Evolutionary conservation across 768 basidiomycete species (phyloP), one percentile per base, ranked within the genome.

Genomic region (Tulasnella calospora): DNA sequence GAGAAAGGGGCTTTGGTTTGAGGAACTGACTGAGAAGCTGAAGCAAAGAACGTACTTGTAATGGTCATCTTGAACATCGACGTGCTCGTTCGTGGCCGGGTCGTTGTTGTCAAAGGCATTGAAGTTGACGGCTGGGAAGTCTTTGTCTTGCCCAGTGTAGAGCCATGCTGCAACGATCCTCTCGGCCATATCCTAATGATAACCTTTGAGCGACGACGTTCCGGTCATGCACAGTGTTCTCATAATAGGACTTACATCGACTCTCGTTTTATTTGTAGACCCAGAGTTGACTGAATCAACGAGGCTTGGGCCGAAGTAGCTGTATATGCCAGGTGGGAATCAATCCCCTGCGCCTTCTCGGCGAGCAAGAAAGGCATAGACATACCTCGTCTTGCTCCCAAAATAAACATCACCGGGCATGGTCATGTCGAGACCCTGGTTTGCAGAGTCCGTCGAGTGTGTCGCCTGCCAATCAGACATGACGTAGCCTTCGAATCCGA

Each of bases 401-500:
- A 83, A 83, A 30, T 78, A 74, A 71, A 85, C 81, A 80, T 85
- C 84, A 38, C 85, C 85, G 15, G 85, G 85, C 85, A 85, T 86
- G 6, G 47, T 79, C 79, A 80, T 79, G 46, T 80, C 79, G 2
- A 80, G 61, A 6, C 79, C 79, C 17, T n/a, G 38, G 17, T 73
- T 70, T 12, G 78, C 79, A 7, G 70, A 79, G n/a, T 55, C 35
- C 17, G 79, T 79, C 27, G 78, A 90, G 79, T 87, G 86, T 36
- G 89, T 89, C 5, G 91, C 92, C 71, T 83, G 81, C 92, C 92
- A 94, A 83, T 94, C 93, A 17, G 90, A 90, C 90, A 92, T 89
- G 73, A 94, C 87, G 82, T 87, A 92, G 55, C 92, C 93, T 84
- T 92, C 91, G 86, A 94, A 94, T 13, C 90, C 92, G 74, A 87